These are phyloP conservation scores for Reticulascus tulasneorum DNA, from an alignment of 2,329 filamentous ascomycete species.

Conservation along the genomic window DNA sequence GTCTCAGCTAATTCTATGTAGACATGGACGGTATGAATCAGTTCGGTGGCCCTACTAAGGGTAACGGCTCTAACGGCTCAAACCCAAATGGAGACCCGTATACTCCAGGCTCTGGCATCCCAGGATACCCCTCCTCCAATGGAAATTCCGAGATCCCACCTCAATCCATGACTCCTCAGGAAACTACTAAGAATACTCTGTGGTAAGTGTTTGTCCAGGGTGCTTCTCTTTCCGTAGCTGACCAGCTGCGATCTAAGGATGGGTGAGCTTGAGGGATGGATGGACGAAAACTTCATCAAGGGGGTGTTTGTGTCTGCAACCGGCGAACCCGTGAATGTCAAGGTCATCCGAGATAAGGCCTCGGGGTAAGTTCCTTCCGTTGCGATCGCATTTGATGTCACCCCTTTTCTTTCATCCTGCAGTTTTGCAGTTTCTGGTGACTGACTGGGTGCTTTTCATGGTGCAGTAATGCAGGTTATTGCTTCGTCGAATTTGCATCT, in stretches of 20 bases:
- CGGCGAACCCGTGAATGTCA: conserved; percentile 93
- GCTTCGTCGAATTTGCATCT: conserved; percentile 89
- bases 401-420: conserved; percentile 1
- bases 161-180: conserved; percentile 26
- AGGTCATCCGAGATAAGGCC: conserved; percentile 99
- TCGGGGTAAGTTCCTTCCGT: conserved; percentile 70
- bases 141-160: conserved; percentile 26
- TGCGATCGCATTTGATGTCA: too few relatives aligned
- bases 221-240: too few relatives aligned
- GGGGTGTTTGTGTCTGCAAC: conserved; percentile 85
- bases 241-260: conserved; percentile 60
- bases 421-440: too few relatives aligned
- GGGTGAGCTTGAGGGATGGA: conserved; percentile 98
- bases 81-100: conserved; percentile 32
- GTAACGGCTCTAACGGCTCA: conserved; percentile 30
- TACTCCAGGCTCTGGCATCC: conserved; percentile 26
- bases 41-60: conserved; percentile 24
- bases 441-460: too few relatives aligned
- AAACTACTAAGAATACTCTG: conserved; percentile 54
- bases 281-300: conserved; percentile 98
- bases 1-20: too few relatives aligned
- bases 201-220: conserved; percentile 37
- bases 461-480: conserved; percentile 97
- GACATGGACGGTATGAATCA: conserved; percentile 29
- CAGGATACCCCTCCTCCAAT: conserved; percentile 26